Percentiles rank a stretch among this genome's conserved stretches.
Evolutionary conservation across 2,329 filamentous ascomycete genomes (phyloP).

Genomic region (Calonectria pseudoreteaudii): DNA sequence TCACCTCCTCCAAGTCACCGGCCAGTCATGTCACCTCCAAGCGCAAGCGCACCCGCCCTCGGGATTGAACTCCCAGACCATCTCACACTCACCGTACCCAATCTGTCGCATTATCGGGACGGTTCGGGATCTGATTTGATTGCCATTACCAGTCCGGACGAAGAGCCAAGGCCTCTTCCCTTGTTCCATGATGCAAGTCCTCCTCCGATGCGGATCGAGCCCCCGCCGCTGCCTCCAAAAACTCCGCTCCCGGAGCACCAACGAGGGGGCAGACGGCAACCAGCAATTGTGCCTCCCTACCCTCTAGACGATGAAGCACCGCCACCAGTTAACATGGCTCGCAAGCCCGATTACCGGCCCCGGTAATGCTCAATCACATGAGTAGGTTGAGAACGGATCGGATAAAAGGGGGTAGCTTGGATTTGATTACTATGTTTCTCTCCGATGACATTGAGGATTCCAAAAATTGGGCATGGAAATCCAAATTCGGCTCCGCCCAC

Average conservation of each 20-base stretch:
- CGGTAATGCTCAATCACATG: conserved; percentile 42
- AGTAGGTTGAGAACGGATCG: background rate
- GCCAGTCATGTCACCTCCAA: conserved; percentile 45
- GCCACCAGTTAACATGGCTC: conserved; percentile 85
- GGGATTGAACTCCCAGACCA: conserved; percentile 62
- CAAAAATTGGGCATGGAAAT: conserved; percentile 1
- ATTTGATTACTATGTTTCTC: background rate
- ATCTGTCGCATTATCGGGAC: conserved; percentile 68
- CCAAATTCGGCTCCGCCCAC: background rate
- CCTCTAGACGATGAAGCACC: conserved; percentile 84
- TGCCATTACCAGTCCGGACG: conserved; percentile 70
- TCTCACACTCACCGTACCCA: conserved; percentile 67
- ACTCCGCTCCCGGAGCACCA: conserved; percentile 73
- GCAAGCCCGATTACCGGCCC: conserved; percentile 80
- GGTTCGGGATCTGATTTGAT: conserved; percentile 76
- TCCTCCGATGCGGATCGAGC: conserved; percentile 59
- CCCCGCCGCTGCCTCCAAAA: conserved; percentile 82
- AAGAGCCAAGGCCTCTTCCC: conserved; percentile 59
- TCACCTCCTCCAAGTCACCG: conserved; percentile 44
- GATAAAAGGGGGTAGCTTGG: background rate
- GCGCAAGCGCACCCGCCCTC: conserved; percentile 45
- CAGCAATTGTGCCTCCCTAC: conserved; percentile 73
- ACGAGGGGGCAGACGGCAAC: conserved; percentile 46
- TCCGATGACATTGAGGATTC: background rate
- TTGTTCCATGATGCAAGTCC: conserved; percentile 49